Conservation (phyloP, 495 filamentous ascomycete genomes). For the Astrocystis sublimbata region DNA sequence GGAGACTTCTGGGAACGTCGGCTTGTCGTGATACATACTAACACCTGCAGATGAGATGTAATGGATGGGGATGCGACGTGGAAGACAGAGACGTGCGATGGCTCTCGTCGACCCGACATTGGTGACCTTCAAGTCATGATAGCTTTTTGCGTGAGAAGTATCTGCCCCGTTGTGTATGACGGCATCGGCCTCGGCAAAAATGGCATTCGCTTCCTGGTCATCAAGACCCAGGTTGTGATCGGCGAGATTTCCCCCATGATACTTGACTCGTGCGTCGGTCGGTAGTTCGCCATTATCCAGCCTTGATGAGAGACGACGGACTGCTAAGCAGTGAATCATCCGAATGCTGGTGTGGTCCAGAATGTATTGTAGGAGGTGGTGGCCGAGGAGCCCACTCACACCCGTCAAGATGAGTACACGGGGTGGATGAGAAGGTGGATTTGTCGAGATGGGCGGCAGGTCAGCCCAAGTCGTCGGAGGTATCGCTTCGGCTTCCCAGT, state of each 20-base stretch:
- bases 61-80: constrained; percentile 24
- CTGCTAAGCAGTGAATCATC: constrained; percentile 24
- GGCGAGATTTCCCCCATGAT: constrained; percentile 33
- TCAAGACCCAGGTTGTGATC: constrained; percentile 39
- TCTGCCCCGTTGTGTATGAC: constrained; percentile 49
- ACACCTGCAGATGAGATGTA: constrained; percentile 29
- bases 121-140: constrained; percentile 13
- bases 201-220: constrained; percentile 15
- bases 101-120: constrained; percentile 29
- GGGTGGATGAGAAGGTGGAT: neutral
- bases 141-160: constrained; percentile 28
- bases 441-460: neutral
- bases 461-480: too few relatives aligned
- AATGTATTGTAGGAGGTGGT: constrained; percentile 2
- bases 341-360: neutral
- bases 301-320: constrained; percentile 15
- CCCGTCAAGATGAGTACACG: constrained; percentile 35
- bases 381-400: constrained; percentile 28
- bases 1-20: neutral
- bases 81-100: constrained; percentile 23
- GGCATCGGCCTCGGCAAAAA: constrained; percentile 39
- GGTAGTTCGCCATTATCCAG: neutral
- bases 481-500: neutral
- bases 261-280: constrained; percentile 25
- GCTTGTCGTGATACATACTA: constrained; percentile 10